Base-by-base conservation (phyloP, 2,329 filamentous ascomycete genomes). In the Botrytis galanthina region DNA sequence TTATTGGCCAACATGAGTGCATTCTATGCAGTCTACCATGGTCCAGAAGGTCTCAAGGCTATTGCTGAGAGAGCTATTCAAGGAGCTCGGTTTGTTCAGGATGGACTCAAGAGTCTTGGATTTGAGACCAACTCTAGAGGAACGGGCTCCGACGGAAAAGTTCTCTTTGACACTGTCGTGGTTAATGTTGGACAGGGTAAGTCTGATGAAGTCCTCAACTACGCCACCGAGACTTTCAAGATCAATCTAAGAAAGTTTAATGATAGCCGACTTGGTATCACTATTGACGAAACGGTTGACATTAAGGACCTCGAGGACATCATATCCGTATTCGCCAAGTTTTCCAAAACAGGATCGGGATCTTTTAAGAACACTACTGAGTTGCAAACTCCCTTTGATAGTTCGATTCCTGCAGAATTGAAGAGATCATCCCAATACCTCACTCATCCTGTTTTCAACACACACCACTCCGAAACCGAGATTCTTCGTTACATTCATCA, bases 1-100 rank as follows among this genome's bases (percentile, higher is more conserved):
- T 85, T 98, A 39, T 86, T 98, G 70, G 95, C 95, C 54, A 98
- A 98, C 83, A 98, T 98, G 93, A 95, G 90, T 78, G 94, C 95
- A 72, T 92, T 98, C 85, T 98, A 97, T 81, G 95, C 94, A 70
- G 87, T 98, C 71, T 98, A 98, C 82, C 95, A 98, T 81, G 95
- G 95, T 5, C 95, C 95, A 0, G 83, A 90, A 71, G 94, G 95
- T 29, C 84, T 98, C 69, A 94, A 90, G 83, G 88, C 89, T 22
- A 98, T 98, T 81, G 95, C 95, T 1, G 88, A 95, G 81, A 89
- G 91, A 76, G 88, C 93, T 76, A 89, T 94, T 78, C 88, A 90
- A 42, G 90, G 91, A 80, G 90, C 94, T 39, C 88, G 90, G 75
- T 86, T 92, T 48, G 81, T 97, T 22, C 90, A 94, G 80, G 85